Evolutionary conservation across 1,284 basidiomycete genomes (phyloP), one percentile per base, ranked within the genome.

Genomic region (Tilletia indica): DNA sequence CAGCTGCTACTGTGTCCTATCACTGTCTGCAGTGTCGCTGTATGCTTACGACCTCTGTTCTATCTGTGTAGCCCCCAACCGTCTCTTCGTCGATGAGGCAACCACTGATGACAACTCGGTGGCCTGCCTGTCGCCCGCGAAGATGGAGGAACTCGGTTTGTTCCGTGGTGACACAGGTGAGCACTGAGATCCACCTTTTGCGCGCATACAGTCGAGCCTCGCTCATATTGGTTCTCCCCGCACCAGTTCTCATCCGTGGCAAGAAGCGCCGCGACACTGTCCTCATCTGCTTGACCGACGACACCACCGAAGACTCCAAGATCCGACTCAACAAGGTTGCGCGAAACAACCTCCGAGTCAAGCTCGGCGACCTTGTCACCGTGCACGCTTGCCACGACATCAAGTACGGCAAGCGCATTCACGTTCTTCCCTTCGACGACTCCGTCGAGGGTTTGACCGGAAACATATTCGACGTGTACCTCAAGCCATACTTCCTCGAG

Each of bases 401-500:
- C 89, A 98, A 98, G 86, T 99, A 99, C 85, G 97, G 97, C 80
- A 99, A 99, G 86, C 91, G 96, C 71, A 91, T 99, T 61, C 97
- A 99, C 85, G 89, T 99, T 70, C 88, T 99, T 34, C 97, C 97
- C 12, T 99, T 99, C 83, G 95, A 98, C 82, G 97, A 99, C 87
- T 98, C 96, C 11, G 88, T 99, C 76, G 97, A 99, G 87, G 97
- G 89, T 79, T 88, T 99, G 68, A 96, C 94, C 78, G 97, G 97
- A 45, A 99, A 99, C 87, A 89, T 99, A 77, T 99, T 99, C 81
- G 97, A 99, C 83, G 95, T 99, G 67, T 99, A 96, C 87, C 90
- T 99, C 77, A 97, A 89, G 88, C 97, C 96, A 0, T 99, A 99
- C 86, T 99, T 99, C 91, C 89, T 99, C n/a, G 97, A 99, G 86